Evolutionary conservation across 768 basidiomycete genomes (phyloP).

Genomic region (Piloderma croceum): DNA sequence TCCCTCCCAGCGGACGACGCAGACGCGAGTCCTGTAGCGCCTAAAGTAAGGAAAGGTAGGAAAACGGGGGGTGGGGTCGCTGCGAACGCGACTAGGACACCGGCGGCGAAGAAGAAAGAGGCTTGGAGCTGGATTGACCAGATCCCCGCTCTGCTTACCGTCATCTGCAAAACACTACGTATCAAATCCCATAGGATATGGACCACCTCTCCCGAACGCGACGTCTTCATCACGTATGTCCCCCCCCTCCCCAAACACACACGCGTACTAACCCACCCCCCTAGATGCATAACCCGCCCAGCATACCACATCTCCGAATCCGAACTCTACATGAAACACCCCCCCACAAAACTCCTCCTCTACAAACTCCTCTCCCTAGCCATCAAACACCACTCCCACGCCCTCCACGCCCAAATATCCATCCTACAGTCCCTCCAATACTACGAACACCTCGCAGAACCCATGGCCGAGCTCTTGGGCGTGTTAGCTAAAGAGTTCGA

Average conservation of each 20-base stretch:
- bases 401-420: conserved; percentile 76
- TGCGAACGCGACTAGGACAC: conserved; percentile 28
- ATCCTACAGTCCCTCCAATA: conserved; percentile 92
- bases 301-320: conserved; percentile 83
- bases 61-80: conserved; percentile 63
- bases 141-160: conserved; percentile 59
- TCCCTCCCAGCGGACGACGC: conserved; percentile 46
- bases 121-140: conserved; percentile 76
- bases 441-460: conserved; percentile 90
- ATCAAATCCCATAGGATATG: conserved; percentile 75
- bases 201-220: conserved; percentile 82
- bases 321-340: conserved; percentile 82
- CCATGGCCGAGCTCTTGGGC: conserved; percentile 86
- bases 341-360: conserved; percentile 63
- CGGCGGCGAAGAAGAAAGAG: conserved; percentile 39
- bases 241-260: not conserved
- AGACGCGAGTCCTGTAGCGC: conserved; percentile 37
- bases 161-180: conserved; percentile 70
- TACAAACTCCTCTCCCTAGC: conserved; percentile 89
- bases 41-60: conserved; percentile 50
- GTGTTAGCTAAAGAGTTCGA: conserved; percentile 82
- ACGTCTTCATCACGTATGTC: conserved; percentile 69
- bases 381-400: conserved; percentile 86
- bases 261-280: conserved; percentile 6
- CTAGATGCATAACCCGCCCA: conserved; percentile 83